phyloP scores from a whole-genome alignment of 768 basidiomycete genomes.

The Trichaptum fuscoviolaceum region DNA sequence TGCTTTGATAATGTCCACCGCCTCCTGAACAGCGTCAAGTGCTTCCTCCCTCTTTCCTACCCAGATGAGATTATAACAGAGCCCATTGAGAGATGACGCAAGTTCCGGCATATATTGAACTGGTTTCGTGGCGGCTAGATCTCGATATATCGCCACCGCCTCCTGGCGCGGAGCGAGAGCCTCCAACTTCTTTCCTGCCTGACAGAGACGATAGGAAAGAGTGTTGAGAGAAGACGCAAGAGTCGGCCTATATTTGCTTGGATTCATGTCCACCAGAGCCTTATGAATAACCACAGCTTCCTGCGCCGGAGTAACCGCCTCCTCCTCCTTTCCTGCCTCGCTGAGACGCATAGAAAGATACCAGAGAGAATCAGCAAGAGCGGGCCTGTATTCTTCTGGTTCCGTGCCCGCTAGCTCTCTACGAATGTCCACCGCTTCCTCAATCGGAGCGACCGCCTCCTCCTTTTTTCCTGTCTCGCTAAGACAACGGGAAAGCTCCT shows the following conservation, averaged over 20 bases:
- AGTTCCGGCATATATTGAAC: neutral
- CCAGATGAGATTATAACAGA: neutral
- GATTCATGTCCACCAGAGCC: neutral
- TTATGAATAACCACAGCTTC: constrained; percentile 3
- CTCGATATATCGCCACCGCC: constrained; percentile 8
- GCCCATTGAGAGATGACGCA: neutral
- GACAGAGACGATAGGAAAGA: neutral
- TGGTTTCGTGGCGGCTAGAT: neutral
- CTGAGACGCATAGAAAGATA: neutral
- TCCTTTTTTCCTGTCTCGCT: constrained; percentile 5
- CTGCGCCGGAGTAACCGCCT: neutral
- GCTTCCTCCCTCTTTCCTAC: neutral
- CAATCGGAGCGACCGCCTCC: neutral
- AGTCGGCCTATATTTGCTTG: neutral
- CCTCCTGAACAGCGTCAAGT: neutral
- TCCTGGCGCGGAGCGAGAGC: constrained; percentile 10
- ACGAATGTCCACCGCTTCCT: neutral
- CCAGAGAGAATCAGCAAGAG: neutral
- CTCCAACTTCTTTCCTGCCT: neutral
- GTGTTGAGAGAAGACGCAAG: neutral
- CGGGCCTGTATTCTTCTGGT: neutral
- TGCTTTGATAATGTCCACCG: neutral
- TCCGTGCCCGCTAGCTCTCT: neutral
- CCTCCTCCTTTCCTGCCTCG: neutral
- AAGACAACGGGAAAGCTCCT: constrained; percentile 5